These are phyloP conservation scores for Ogataea naganishii DNA, from an alignment of 805 yeast species.

Conservation along the genomic window DNA sequence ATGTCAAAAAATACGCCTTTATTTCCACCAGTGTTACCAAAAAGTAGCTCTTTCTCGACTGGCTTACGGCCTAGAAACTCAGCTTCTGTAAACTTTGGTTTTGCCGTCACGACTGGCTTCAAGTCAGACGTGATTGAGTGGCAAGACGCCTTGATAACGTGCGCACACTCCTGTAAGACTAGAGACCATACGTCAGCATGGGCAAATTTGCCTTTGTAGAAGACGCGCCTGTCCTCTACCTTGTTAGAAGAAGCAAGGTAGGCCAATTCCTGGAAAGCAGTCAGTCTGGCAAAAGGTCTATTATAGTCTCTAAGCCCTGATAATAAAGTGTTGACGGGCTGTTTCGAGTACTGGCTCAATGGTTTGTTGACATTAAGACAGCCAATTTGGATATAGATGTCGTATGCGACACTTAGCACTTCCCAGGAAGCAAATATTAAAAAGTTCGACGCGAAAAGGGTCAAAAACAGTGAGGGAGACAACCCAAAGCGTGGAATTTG, in stretches of 20 bases:
- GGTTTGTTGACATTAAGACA: conserved; percentile 62
- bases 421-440: conserved; percentile 42
- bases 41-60: conserved; percentile 2
- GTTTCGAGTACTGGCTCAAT: conserved; percentile 47
- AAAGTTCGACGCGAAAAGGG: conserved; percentile 25
- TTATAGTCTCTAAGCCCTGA: conserved; percentile 51
- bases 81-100: no score
- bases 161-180: conserved; percentile 51
- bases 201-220: conserved; percentile 42
- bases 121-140: conserved; percentile 16
- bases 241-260: conserved; percentile 46
- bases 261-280: conserved; percentile 73
- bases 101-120: no score
- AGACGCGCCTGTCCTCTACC: conserved; percentile 37
- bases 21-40: conserved; percentile 4
- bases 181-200: conserved; percentile 46
- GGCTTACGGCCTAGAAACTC: no score
- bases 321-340: conserved; percentile 55
- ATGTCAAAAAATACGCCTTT: background rate
- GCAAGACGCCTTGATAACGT: conserved; percentile 35
- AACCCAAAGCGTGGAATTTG: conserved; percentile 31
- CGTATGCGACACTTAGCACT: conserved; percentile 43
- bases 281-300: conserved; percentile 39
- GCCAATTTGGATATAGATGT: conserved; percentile 63
- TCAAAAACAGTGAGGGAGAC: conserved; percentile 21